These are phyloP conservation scores for Phytophthora ohioensis DNA, from an alignment of 352 stramenopile genomes.

Conservation along the genomic window DNA sequence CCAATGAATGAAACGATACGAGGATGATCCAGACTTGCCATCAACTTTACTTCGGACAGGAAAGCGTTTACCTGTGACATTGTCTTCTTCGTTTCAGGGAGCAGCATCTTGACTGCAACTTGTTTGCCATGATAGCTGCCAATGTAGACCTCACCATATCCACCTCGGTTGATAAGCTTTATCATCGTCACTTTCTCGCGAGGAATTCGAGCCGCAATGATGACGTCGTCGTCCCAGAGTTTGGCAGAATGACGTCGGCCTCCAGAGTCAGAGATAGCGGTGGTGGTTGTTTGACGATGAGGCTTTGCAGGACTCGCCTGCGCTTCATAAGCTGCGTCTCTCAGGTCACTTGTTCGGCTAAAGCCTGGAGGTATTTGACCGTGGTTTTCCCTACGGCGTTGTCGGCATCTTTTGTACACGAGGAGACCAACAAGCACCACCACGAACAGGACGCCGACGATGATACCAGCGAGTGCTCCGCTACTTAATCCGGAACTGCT, in stretches of 20 bases:
- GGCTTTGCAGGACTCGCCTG: constrained; percentile 31
- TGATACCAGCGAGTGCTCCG: constrained; percentile 33
- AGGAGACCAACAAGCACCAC: constrained; percentile 24
- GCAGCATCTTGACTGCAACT: constrained; percentile 40
- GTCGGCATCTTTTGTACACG: constrained; percentile 16
- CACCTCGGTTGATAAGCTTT: constrained; percentile 41
- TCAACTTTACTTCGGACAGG: constrained; percentile 43
- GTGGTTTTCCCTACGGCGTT: background rate
- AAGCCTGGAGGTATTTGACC: background rate
- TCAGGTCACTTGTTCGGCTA: constrained; percentile 6
- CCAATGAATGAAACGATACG: constrained; percentile 55
- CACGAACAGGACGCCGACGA: constrained; percentile 27
- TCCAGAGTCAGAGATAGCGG: constrained; percentile 22
- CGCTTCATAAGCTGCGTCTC: constrained; percentile 25
- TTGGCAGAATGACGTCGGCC: constrained; percentile 11
- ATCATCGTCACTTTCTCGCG: constrained; percentile 35
- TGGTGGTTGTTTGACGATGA: constrained; percentile 14
- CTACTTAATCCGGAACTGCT: constrained; percentile 21
- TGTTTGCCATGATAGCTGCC: constrained; percentile 35
- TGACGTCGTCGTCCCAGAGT: constrained; percentile 50
- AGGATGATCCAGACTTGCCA: constrained; percentile 45
- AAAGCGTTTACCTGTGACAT: constrained; percentile 46
- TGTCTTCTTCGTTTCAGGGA: constrained; percentile 38
- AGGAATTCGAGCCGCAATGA: constrained; percentile 35
- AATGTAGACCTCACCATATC: constrained; percentile 42